Conservation (phyloP, 2,329 filamentous ascomycete genomes). For the Capronia americana region DNA sequence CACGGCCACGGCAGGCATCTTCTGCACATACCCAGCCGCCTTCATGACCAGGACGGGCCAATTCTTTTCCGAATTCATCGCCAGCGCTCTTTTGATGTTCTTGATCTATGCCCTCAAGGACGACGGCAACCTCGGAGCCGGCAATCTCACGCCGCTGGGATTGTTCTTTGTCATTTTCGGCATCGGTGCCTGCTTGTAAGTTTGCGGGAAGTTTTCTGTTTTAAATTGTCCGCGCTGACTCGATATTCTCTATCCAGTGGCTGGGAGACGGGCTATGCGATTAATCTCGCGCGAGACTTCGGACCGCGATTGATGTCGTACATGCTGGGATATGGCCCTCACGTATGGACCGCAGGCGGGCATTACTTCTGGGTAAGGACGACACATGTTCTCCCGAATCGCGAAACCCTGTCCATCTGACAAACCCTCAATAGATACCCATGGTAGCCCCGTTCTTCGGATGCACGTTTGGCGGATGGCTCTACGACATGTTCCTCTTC, state of each 20-base stretch:
- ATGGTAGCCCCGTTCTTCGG: slow-evolving; percentile 74
- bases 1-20: slow-evolving; percentile 72
- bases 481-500: slow-evolving; percentile 73
- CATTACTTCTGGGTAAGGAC: slow-evolving; percentile 60
- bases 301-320: slow-evolving; percentile 71
- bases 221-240: not conserved
- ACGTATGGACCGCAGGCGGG: slow-evolving; percentile 70
- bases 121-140: slow-evolving; percentile 58
- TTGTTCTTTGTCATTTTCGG: slow-evolving; percentile 77
- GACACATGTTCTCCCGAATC: not conserved
- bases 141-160: slow-evolving; percentile 63
- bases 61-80: slow-evolving; percentile 76
- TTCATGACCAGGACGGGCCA: slow-evolving; percentile 70
- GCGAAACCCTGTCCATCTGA: not conserved
- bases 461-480: slow-evolving; percentile 66
- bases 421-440: slow-evolving; percentile 60
- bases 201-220: not conserved
- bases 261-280: slow-evolving; percentile 78
- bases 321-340: slow-evolving; percentile 69
- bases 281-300: slow-evolving; percentile 76
- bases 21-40: slow-evolving; percentile 71
- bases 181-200: slow-evolving; percentile 69
- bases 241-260: slow-evolving; percentile 48
- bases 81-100: slow-evolving; percentile 72
- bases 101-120: slow-evolving; percentile 72